phyloP scores from a whole-genome alignment of 106 monocot species.

The Amphibolis antarctica region DNA sequence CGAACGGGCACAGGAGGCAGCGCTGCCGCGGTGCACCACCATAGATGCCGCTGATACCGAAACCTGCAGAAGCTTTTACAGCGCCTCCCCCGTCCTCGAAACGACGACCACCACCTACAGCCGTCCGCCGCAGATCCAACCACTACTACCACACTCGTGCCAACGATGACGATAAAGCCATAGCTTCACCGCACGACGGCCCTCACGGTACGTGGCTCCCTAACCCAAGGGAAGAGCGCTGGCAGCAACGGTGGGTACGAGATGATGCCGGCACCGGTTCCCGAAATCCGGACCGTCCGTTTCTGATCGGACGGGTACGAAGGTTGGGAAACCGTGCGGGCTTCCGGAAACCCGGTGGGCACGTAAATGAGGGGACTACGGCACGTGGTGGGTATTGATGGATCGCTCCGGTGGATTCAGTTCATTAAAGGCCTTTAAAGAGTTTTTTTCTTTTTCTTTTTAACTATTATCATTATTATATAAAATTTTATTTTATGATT shows the following conservation, averaged over 20 bases:
- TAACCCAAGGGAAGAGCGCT: background rate
- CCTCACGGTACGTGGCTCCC: background rate
- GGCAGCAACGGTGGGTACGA: background rate
- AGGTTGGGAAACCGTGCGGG: background rate
- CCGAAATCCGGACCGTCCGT: background rate
- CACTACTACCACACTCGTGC: background rate
- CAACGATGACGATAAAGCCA: background rate
- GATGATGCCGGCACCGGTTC: background rate
- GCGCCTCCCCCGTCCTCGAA: background rate
- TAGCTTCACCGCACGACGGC: too few relatives aligned
- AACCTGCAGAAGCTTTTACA: background rate
- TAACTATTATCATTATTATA: background rate
- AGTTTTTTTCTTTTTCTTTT: too few relatives aligned
- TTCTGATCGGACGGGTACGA: background rate
- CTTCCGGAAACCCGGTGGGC: background rate
- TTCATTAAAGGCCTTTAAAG: too few relatives aligned
- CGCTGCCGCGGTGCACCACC: background rate
- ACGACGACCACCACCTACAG: background rate
- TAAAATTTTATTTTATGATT: background rate
- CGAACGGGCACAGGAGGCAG: background rate
- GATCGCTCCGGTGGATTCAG: background rate
- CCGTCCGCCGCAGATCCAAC: constrained; percentile 1
- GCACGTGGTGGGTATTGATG: background rate
- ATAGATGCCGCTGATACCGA: background rate
- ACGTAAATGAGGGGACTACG: background rate